Base-by-base conservation (phyloP, 306 rosid species). In the Medicago truncatula region DNA sequence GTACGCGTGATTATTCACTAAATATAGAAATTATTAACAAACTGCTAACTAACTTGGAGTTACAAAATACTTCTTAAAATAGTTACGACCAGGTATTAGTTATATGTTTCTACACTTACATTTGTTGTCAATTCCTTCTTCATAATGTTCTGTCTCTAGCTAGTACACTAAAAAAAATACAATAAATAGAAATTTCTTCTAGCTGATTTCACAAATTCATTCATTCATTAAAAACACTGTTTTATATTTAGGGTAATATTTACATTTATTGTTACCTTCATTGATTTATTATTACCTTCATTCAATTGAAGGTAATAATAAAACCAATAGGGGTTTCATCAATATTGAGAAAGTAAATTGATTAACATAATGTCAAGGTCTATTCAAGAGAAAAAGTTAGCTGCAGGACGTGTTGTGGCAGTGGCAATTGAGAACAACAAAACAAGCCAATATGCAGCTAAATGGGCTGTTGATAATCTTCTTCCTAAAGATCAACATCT, bases 401-500 rank as follows among this genome's bases (percentile, higher is more conserved):
- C 83, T 16, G 61, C 86, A 56, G 89, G 89, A 57, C 84, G 89
- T n/a, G 69, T 58, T 15, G 96, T 94, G 7, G 96, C 94, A 0
- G 96, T 94, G 64, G 97, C 98, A 1, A 81, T 94, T 17, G 91
- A 91, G 47, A 88, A 81, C 25, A 96, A 88, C 82, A 91, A 88
- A 67, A 82, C 86, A 61, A 90, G 96, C 76, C 95, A 90, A 67
- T 79, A 75, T 21, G 98, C 98, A 64, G 84, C 90, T 8, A 94
- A 90, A 85, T 94, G 97, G 97, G 83, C 97, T 0, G 83, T 91
- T 15, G 97, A 91, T 14, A 88, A 85, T 81, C 91, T 94, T 75
- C 87, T 91, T 59, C 84, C 88, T 8, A 86, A 75, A 75, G 96
- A 92, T 39, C 97, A 94, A 83, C 21, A 69, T 52, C 79, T 94